phyloP scores from a whole-genome alignment of 148 eudicot genomes.

The Vaccinium corymbosum region DNA sequence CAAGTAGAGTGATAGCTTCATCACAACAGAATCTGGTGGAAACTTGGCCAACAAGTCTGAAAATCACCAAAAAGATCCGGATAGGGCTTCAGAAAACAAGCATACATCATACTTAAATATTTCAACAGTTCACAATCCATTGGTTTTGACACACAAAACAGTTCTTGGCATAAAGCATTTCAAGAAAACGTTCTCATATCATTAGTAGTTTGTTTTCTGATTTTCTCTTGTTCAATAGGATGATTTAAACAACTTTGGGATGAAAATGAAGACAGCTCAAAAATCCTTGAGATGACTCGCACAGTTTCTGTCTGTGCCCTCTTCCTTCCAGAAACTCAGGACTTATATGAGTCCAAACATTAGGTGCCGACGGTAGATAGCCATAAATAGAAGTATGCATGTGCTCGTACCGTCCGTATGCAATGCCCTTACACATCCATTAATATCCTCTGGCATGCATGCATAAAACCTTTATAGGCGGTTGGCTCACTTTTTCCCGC shows the following conservation, averaged over 20 bases:
- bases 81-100: slow-evolving; percentile 6
- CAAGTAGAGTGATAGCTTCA: slow-evolving; percentile 53
- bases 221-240: neutral
- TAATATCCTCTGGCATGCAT: neutral
- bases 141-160: neutral
- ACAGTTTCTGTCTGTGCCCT: neutral
- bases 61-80: slow-evolving; percentile 2
- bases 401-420: neutral
- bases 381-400: neutral
- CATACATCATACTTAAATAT: neutral
- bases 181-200: neutral
- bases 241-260: neutral
- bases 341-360: neutral
- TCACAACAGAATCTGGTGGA: slow-evolving; percentile 74
- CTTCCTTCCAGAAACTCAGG: slow-evolving; percentile 2
- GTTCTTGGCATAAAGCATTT: neutral
- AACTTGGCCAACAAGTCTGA: slow-evolving; percentile 83
- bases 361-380: neutral
- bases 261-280: neutral
- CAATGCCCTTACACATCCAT: neutral
- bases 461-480: neutral
- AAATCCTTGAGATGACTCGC: neutral
- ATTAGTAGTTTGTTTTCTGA: neutral
- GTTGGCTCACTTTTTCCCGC: neutral
- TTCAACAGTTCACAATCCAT: neutral